Base-by-base conservation (phyloP, 1,139 yeast genomes). In the Diutina siamensis region DNA sequence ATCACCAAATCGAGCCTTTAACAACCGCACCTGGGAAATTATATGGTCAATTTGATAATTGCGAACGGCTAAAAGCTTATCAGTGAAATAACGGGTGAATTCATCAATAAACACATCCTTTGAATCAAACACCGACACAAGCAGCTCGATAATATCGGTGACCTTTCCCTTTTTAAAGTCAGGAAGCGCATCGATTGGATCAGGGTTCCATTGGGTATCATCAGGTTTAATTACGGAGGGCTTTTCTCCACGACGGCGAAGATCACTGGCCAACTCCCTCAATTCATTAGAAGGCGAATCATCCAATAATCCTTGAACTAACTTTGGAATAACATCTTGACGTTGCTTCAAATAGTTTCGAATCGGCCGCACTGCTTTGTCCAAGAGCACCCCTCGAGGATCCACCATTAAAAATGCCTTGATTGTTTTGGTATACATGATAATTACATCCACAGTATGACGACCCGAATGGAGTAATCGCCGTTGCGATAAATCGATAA, bases 181-280 rank as follows among this genome's bases (percentile, higher is more conserved):
- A 0, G 95, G 85, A 8, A 94, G 74, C 0, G 95, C 95, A 62
- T 85, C 96, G n/a, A 84, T 73, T 0, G 97, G 97, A 55, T 87
- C 96, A 0, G 97, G 97, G 7, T 63, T 64, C 97, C 97, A 89
- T 28, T 22, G 18, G 8, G 15, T 2, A 21, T 18, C 28, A 15
- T 31, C 36, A 20, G 31, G 13, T 13, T 10, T 18, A 55, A 49
- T 0, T 10, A 12, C 12, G 4, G 15, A 53, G 44, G 15, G 55
- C 60, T 21, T 55, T 5, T 9, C 15, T 13, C 17, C 17, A 17
- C 42, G 32, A 12, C 25, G 57, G 32, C 68, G 55, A 20, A 85
- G 62, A 52, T 80, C 86, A 3, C 62, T 61, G 0, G 84, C 71
- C 31, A 86, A 62, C 44, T 75, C 81, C 7, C 62, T 58, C 25